Conservation (phyloP, 306 rosid species). For the Prinsepia uniflora region DNA sequence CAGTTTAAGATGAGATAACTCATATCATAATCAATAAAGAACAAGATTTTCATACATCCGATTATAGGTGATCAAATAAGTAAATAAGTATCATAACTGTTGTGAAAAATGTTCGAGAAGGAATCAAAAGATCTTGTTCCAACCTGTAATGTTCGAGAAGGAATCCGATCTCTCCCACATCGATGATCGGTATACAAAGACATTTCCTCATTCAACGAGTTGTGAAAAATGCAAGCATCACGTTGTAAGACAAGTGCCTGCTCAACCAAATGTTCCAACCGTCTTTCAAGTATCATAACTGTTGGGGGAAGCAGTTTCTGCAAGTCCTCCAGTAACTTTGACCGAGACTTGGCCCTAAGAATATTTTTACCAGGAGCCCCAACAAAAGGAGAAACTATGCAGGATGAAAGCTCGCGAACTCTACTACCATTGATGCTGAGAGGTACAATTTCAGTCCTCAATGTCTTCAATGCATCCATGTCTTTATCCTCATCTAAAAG, state of each 20-base stretch:
- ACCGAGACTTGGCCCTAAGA: conserved; percentile 50
- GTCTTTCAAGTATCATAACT: conserved; percentile 83
- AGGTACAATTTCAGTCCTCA: conserved; percentile 85
- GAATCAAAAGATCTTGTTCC: conserved; percentile 29
- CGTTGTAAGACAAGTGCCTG: conserved; percentile 89
- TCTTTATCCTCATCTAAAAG: conserved; percentile 61
- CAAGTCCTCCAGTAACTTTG: conserved; percentile 77
- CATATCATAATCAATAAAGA: neutral
- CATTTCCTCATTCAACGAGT: conserved; percentile 80
- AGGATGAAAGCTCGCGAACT: conserved; percentile 75
- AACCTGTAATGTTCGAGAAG: conserved; percentile 87
- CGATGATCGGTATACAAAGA: conserved; percentile 84
- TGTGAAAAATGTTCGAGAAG: too few relatives aligned
- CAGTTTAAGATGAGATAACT: neutral
- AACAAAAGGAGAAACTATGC: conserved; percentile 54
- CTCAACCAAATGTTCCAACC: conserved; percentile 93
- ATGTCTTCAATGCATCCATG: conserved; percentile 76
- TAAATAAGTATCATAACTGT: conserved; percentile 20
- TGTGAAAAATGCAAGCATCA: conserved; percentile 87
- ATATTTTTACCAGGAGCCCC: conserved; percentile 36
- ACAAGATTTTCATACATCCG: neutral
- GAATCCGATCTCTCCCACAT: conserved; percentile 90
- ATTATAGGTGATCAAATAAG: neutral
- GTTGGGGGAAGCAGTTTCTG: conserved; percentile 89
- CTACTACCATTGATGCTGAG: conserved; percentile 50